Evolutionary conservation across 345 rosid species (phyloP).

Genomic region (Eucalyptus tenuipes): DNA sequence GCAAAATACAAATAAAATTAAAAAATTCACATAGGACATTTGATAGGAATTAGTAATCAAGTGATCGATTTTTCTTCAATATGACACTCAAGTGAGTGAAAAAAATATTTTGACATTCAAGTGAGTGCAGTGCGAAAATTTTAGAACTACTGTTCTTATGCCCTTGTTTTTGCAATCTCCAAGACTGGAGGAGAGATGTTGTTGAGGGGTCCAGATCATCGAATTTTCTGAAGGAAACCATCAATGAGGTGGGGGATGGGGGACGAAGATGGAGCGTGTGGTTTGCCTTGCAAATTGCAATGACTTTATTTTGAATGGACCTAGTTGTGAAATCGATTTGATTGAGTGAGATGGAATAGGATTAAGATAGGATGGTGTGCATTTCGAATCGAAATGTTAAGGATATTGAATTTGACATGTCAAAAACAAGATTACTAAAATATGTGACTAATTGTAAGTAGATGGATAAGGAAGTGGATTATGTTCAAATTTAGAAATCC

Average conservation of each 20-base stretch:
- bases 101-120: accelerated
- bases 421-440: background rate
- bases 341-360: background rate
- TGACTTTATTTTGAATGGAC: background rate
- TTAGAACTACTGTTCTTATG: accelerated
- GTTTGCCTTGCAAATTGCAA: background rate
- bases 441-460: background rate
- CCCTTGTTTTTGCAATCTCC: too few relatives aligned
- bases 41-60: accelerated
- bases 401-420: background rate
- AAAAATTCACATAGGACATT: too few relatives aligned
- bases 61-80: accelerated
- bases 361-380: background rate
- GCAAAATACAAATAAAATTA: too few relatives aligned
- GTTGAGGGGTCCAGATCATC: background rate
- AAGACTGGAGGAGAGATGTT: background rate
- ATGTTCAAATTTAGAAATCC: background rate
- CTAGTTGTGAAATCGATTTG: background rate
- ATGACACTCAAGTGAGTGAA: accelerated
- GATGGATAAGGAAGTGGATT: background rate
- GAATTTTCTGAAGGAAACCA: too few relatives aligned
- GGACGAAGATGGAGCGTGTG: background rate
- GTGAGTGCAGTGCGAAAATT: accelerated
- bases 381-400: background rate
- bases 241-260: background rate